Evolutionary conservation across 768 basidiomycete species (phyloP), one percentile per base, ranked within the genome.

Genomic region (Paxillus rubicundulus): DNA sequence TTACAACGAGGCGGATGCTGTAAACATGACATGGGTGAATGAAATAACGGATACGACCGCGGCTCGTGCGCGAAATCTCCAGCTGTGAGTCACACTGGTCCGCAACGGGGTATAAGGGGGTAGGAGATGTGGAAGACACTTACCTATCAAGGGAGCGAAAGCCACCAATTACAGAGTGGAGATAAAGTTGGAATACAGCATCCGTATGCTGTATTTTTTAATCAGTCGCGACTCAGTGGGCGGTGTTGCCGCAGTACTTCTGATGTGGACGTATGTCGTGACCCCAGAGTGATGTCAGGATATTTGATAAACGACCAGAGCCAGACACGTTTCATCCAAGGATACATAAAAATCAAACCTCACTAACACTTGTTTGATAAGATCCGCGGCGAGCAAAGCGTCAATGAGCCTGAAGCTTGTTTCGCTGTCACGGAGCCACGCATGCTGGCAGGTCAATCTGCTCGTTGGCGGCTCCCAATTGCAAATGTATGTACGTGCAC

Each of bases 1-100:
- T 7, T 39, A 30, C 65, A 67, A 54, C 58, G 65, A 67, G 65
- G 63, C 62, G 32, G 41, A 6, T 46, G 38, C 47, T 47, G 49
- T 44, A 47, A 47, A 9, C 12, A 14, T 24, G 48, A 38, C 24
- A 16, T 38, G 24, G 21, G 16, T 37, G 46, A 33, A 20, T 43
- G 27, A 18, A 16, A 39, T 41, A 45, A 36, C 24, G 17, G 40
- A 24, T 27, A 27, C 2, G 8, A 20, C 41, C 41, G 10, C 12
- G 10, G 20, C 27, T 42, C 21, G 21, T 21, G 14, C 20, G 5
- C 41, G 41, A 43, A 24, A 43, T 27, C 14, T 14, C 27, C 41
- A 24, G 24, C 40, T 13, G 3, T 24, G 40, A 24, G 30, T 30
- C 30, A 30, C 24, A 5, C 24, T 24, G 24, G 24, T 6, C 24